phyloP scores from a whole-genome alignment of 2,329 filamentous ascomycete species.

The Fusarium udum region DNA sequence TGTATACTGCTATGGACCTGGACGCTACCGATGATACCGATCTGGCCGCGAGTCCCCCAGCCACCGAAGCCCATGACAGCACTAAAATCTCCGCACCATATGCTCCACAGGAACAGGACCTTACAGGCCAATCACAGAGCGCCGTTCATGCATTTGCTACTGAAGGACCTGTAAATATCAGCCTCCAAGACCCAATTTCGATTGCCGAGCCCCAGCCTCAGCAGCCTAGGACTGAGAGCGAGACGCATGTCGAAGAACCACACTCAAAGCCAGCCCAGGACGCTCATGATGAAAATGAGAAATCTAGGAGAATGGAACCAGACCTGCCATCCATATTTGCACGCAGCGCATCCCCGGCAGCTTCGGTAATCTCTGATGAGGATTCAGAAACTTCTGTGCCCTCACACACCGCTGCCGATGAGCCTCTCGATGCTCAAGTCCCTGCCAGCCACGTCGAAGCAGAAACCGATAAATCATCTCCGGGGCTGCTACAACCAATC shows the following conservation, averaged over 20 bases:
- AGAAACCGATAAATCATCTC: background rate
- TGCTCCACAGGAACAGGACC: constrained; percentile 11
- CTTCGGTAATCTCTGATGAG: constrained; percentile 10
- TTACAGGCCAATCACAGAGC: constrained; percentile 19
- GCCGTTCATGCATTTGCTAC: background rate
- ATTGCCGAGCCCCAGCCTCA: constrained; percentile 7
- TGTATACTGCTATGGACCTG: background rate
- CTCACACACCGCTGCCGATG: constrained; percentile 3
- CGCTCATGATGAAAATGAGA: constrained; percentile 23
- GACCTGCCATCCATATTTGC: constrained; percentile 5
- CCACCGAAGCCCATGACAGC: background rate
- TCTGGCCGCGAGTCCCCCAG: background rate
- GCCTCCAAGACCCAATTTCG: constrained; percentile 4
- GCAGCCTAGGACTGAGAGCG: constrained; percentile 10
- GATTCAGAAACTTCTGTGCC: constrained; percentile 6
- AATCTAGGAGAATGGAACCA: constrained; percentile 19
- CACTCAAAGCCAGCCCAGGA: constrained; percentile 1
- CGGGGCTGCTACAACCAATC: constrained; percentile 9
- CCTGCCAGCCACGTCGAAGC: background rate
- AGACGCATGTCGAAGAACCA: constrained; percentile 2
- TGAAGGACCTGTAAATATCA: constrained; percentile 11
- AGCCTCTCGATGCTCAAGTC: background rate
- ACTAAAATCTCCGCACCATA: constrained; percentile 2
- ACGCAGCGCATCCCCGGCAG: constrained; percentile 1
- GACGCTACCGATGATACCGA: background rate